Evolutionary conservation across 345 rosid species (phyloP).

Genomic region (Brassica incana): DNA sequence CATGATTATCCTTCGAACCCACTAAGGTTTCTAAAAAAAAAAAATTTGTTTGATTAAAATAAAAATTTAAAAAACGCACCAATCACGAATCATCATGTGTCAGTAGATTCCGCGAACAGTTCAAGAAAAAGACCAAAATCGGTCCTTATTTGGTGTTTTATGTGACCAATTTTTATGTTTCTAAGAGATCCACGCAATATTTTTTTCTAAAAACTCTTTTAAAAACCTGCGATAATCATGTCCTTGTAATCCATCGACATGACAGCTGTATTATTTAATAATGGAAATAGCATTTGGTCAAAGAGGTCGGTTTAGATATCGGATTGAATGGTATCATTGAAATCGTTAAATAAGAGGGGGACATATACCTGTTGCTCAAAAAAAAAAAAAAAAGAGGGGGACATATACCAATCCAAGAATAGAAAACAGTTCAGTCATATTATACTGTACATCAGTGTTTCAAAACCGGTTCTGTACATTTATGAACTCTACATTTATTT

Average conservation of each 20-base stretch:
- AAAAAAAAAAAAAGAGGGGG: neutral
- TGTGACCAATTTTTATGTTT: too few species aligned
- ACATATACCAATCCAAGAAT: neutral
- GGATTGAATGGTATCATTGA: constrained; percentile 4
- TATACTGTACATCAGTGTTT: neutral
- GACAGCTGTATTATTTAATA: neutral
- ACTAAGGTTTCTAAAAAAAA: too few species aligned
- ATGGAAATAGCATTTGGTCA: neutral
- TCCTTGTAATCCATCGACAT: neutral
- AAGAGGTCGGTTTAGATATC: constrained; percentile 2
- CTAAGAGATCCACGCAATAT: too few species aligned
- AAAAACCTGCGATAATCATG: too few species aligned
- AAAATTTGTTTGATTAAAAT: too few species aligned
- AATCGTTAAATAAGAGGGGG: neutral
- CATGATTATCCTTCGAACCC: too few species aligned
- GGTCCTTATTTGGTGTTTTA: too few species aligned
- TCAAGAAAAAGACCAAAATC: too few species aligned
- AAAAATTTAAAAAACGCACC: too few species aligned
- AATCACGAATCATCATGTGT: too few species aligned
- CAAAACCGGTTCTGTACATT: neutral
- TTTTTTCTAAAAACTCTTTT: too few species aligned
- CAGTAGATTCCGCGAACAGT: too few species aligned
- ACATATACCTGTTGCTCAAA: neutral
- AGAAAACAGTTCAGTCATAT: neutral
- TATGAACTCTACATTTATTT: neutral